A percentile compares a stretch with the other conserved stretches of the same genome.
Evolutionary conservation across 2,329 filamentous ascomycete genomes (phyloP).

Genomic region (Hypocrella siamensis): DNA sequence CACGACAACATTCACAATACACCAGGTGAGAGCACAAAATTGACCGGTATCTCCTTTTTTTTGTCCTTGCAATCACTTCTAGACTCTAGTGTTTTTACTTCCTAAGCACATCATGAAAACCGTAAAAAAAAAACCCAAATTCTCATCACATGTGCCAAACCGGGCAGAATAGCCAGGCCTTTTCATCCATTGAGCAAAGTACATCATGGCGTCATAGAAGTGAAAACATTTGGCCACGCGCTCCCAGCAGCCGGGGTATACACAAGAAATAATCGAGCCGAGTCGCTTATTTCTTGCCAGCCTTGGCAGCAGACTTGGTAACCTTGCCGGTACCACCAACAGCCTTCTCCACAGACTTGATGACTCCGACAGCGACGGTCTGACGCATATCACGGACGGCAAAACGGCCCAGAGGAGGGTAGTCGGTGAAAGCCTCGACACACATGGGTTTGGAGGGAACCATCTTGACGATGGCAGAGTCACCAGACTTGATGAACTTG

Average conservation of each 20-base stretch:
- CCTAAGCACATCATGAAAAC: slow-evolving; percentile 22
- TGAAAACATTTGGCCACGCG: slow-evolving; percentile 18
- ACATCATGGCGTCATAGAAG: slow-evolving; percentile 30
- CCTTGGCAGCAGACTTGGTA: slow-evolving; percentile 59
- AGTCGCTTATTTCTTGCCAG: slow-evolving; percentile 52
- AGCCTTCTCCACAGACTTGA: slow-evolving; percentile 70
- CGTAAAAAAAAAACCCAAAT: slow-evolving; percentile 8
- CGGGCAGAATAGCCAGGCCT: slow-evolving; percentile 21
- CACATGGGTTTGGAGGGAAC: slow-evolving; percentile 99
- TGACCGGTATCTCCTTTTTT: slow-evolving; percentile 1
- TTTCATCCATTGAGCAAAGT: slow-evolving; percentile 27
- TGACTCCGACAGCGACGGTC: slow-evolving; percentile 87
- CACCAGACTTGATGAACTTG: slow-evolving; percentile 99
- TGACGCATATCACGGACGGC: slow-evolving; percentile 97
- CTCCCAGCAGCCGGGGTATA: slow-evolving; percentile 11
- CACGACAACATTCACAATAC: background rate
- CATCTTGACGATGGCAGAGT: slow-evolving; percentile 99
- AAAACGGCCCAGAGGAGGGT: slow-evolving; percentile 99
- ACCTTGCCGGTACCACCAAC: slow-evolving; percentile 44
- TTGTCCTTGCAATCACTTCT: slow-evolving; percentile 20
- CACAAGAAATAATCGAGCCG: slow-evolving; percentile 9
- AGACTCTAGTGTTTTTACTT: slow-evolving; percentile 30
- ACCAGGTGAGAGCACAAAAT: background rate
- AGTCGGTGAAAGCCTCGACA: slow-evolving; percentile 99
- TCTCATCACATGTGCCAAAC: slow-evolving; percentile 26